phyloP scores from a whole-genome alignment of 2,329 filamentous ascomycete species.

The Mariannaea elegans region DNA sequence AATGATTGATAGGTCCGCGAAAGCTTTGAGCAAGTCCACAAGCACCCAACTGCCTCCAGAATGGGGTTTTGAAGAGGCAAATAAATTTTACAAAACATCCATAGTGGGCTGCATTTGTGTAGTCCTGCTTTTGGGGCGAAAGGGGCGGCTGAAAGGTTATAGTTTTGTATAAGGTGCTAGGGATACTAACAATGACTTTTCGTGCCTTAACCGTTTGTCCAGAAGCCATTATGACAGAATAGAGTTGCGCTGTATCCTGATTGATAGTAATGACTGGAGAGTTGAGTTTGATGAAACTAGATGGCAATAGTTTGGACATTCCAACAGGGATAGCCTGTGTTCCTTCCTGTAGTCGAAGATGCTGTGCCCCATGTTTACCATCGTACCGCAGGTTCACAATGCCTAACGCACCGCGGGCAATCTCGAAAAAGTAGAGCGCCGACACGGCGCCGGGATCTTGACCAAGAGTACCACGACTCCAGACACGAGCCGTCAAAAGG shows the following conservation, averaged over 20 bases:
- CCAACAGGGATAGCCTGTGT: slow-evolving; percentile 17
- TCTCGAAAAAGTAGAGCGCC: slow-evolving; percentile 21
- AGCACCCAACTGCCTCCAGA: slow-evolving; percentile 14
- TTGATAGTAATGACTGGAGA: slow-evolving; percentile 2
- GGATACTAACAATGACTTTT: slow-evolving; percentile 25
- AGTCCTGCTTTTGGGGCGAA: neutral
- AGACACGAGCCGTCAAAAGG: slow-evolving; percentile 15
- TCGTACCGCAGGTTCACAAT: slow-evolving; percentile 24
- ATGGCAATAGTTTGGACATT: slow-evolving; percentile 4
- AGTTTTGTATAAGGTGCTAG: slow-evolving; percentile 7
- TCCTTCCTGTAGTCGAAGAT: slow-evolving; percentile 21
- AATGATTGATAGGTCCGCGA: slow-evolving; percentile 13
- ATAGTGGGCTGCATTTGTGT: slow-evolving; percentile 6
- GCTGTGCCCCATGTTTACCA: slow-evolving; percentile 22
- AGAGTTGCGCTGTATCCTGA: neutral
- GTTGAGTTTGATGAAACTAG: neutral
- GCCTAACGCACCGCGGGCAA: slow-evolving; percentile 20
- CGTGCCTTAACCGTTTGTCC: neutral
- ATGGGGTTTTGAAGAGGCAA: slow-evolving; percentile 23
- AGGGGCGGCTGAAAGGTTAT: slow-evolving; percentile 14
- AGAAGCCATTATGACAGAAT: neutral
- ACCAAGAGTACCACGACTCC: slow-evolving; percentile 23
- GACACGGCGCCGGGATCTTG: slow-evolving; percentile 25
- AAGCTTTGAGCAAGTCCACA: slow-evolving; percentile 24
- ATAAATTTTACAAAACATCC: slow-evolving; percentile 28